Conservation (phyloP, 441 rosid genomes). For the Erodium trifolium region DNA sequence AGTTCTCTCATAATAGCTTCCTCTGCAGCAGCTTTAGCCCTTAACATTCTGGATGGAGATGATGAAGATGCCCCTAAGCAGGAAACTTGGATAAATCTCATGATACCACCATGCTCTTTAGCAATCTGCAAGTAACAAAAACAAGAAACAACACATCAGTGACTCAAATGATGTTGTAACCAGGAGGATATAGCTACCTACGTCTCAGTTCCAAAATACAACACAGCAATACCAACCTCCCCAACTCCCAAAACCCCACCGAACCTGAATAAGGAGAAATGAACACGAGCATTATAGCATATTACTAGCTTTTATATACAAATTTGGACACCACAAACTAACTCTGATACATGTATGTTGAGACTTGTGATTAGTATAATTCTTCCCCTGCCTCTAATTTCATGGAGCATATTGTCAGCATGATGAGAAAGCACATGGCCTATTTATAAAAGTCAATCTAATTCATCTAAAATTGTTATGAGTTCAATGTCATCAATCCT, state of each 20-base stretch:
- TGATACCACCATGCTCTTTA: conserved; percentile 94
- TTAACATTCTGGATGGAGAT: conserved; percentile 71
- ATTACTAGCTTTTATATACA: not conserved
- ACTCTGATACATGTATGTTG: not conserved
- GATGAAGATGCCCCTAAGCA: conserved; percentile 78
- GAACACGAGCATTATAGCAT: not conserved
- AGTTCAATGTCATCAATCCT: not conserved
- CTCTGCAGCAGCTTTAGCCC: conserved; percentile 91
- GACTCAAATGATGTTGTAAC: not conserved
- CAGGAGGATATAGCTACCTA: not conserved
- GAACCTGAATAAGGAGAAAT: not conserved
- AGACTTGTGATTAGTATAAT: not conserved
- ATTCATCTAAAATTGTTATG: not conserved
- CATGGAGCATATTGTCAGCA: not conserved
- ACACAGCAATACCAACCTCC: not conserved
- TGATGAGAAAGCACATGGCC: not conserved
- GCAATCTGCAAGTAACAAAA: conserved; percentile 54
- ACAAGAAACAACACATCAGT: not conserved
- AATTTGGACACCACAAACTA: not conserved
- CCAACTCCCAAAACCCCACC: no score
- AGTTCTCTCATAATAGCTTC: conserved; percentile 70
- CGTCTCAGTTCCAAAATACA: not conserved
- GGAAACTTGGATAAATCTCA: conserved; percentile 93
- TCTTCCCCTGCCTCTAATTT: not conserved
- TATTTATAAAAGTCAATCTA: no score